Percentiles rank a stretch among this genome's conserved stretches.
phyloP scores from a whole-genome alignment of 2,329 filamentous ascomycete genomes.

The Xylariaceae sp. region DNA sequence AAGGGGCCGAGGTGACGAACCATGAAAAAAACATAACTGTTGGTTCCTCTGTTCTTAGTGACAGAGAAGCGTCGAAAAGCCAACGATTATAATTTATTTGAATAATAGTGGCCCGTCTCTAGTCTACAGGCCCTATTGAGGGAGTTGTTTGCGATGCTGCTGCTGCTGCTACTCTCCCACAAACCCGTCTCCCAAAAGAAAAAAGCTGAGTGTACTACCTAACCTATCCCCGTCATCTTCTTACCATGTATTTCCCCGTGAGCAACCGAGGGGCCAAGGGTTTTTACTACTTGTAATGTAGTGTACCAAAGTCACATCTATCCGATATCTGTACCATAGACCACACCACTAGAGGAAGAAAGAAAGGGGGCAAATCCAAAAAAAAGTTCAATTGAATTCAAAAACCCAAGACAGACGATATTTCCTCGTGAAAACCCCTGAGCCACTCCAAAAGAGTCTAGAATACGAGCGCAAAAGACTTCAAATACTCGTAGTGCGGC shows the following conservation, averaged over 20 bases:
- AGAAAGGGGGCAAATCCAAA: not conserved
- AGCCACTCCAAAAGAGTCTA: constrained; percentile 28
- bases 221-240: constrained; percentile 3
- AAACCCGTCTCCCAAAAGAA: not conserved
- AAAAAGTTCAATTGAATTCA: not conserved
- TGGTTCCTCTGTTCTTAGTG: not conserved
- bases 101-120: not conserved
- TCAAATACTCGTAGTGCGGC: constrained; percentile 74
- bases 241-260: constrained; percentile 10
- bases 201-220: constrained; percentile 13
- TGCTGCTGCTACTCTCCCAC: too few relatives aligned
- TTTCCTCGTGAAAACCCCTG: not conserved
- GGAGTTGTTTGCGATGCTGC: not conserved
- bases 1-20: constrained; percentile 7
- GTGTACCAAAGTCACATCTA: constrained; percentile 22
- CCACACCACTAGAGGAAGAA: not conserved
- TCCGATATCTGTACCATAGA: constrained; percentile 13
- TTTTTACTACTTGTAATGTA: constrained; percentile 24
- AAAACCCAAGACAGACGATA: not conserved
- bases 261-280: constrained; percentile 8
- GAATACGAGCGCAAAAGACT: constrained; percentile 65
- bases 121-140: not conserved
- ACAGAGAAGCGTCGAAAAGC: constrained; percentile 5
- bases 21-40: not conserved
- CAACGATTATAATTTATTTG: constrained; percentile 9